Base-by-base conservation (phyloP, 768 basidiomycete genomes). In the Tephrocybe sp. region DNA sequence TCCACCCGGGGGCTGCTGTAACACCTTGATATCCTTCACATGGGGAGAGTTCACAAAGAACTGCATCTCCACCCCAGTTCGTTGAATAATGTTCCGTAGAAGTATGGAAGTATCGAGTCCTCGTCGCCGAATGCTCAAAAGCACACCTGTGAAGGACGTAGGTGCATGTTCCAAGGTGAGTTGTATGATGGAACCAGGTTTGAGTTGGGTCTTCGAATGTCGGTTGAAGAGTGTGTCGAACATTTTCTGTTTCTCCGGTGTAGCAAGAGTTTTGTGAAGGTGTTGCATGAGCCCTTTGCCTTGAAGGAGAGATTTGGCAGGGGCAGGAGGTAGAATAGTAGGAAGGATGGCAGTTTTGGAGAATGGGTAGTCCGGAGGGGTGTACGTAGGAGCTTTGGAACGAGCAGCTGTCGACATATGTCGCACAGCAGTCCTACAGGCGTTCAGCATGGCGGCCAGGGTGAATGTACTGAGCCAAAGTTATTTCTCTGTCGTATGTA, bases 31-130 rank as follows among this genome's bases (percentile, higher is more conserved):
- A 49, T 88, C 84, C 75, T 90, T 92, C 68, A 98, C 62, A 63
- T 91, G 81, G 23, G 96, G 95, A 45, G 88, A 90, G 62, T 82
- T 84, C 56, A 85, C 83, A 66, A 87, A 93, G 72, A 92, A 89
- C 62, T 87, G 87, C 87, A 92, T 87, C 75, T 98, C 96, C 34
- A 97, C 87, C 11, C 94, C 95, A 11, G 88, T 92, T 56, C 92
- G 79, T 60, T 92, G 88, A 46, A 98, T 79, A 57, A 97, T 82
- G 69, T 98, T 98, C 56, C 96, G 81, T 45, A 98, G 71, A 47
- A 85, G 75, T 63, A 98, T 89, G n/a, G 85, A 87, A 22, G 92
- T 93, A 70, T 92, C 91, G 23, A 83, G 77, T 1, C 94, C 95
- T 34, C 88, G 81, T 60, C 91, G 80, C 45, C 91, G 82, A 57